These are phyloP conservation scores for Phoenix dactylifera DNA, from an alignment of 176 grass and related monocot genomes.

Conservation along the genomic window DNA sequence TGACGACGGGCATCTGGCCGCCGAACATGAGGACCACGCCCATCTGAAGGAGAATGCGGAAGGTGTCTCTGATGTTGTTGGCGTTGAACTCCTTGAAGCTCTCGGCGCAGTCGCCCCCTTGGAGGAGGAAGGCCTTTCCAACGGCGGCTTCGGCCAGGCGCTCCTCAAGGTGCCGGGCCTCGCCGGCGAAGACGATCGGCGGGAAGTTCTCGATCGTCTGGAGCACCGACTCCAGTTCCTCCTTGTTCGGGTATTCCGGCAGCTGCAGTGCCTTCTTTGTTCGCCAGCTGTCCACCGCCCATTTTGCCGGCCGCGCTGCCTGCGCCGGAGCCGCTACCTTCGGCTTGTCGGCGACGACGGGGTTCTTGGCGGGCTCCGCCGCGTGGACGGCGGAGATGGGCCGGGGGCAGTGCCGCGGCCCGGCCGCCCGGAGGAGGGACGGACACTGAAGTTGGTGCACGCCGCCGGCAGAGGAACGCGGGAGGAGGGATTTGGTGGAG, in stretches of 20 bases:
- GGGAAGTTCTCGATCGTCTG: constrained; percentile 71
- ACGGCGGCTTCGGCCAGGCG: constrained; percentile 66
- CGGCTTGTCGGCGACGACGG: constrained; percentile 9
- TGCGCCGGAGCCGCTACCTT: background rate
- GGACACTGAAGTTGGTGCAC: background rate
- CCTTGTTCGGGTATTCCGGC: constrained; percentile 61
- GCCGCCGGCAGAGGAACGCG: background rate
- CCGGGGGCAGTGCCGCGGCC: background rate
- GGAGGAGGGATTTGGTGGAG: background rate
- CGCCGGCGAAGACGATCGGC: constrained; percentile 82
- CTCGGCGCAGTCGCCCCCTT: constrained; percentile 76
- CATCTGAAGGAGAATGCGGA: constrained; percentile 74
- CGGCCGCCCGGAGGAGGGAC: constrained; percentile 6
- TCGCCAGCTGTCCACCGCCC: constrained; percentile 68
- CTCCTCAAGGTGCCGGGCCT: constrained; percentile 76
- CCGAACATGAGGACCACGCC: constrained; percentile 82
- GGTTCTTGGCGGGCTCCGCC: constrained; percentile 29
- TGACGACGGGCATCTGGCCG: constrained; percentile 64
- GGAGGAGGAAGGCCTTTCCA: constrained; percentile 68
- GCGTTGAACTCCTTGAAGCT: constrained; percentile 87
- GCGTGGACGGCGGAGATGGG: constrained; percentile 44
- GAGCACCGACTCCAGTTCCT: constrained; percentile 48
- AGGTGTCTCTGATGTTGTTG: constrained; percentile 79
- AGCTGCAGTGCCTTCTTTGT: constrained; percentile 50
- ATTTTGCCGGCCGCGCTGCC: constrained; percentile 23